phyloP scores from a whole-genome alignment of 2,329 filamentous ascomycete species.

The Penicillium oxalicum region DNA sequence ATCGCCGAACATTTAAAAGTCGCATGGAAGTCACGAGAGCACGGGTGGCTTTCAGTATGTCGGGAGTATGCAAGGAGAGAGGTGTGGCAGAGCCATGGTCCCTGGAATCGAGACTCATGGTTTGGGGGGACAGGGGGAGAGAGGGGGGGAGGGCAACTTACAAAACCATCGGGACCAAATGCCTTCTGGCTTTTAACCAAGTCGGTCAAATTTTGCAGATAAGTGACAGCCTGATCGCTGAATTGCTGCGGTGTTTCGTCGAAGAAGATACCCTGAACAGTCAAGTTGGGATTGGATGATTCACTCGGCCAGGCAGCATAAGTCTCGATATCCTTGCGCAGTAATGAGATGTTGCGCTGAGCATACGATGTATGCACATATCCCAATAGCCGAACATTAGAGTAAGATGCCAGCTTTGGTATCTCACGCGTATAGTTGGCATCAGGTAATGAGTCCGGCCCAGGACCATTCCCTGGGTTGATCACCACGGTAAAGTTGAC shows the following conservation, averaged over 20 bases:
- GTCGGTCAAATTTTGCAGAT: constrained; percentile 29
- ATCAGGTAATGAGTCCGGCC: constrained; percentile 39
- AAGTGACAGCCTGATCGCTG: constrained; percentile 25
- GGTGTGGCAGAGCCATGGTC: constrained; percentile 3
- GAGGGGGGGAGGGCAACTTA: constrained; percentile 21
- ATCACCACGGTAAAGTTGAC: constrained; percentile 48
- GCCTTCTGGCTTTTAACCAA: constrained; percentile 28
- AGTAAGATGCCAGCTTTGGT: constrained; percentile 34
- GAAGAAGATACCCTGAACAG: constrained; percentile 46
- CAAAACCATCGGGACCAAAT: constrained; percentile 34
- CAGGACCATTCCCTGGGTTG: constrained; percentile 46
- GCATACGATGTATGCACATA: constrained; percentile 49
- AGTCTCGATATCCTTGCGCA: constrained; percentile 40
- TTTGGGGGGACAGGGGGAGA: no score
- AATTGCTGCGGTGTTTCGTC: constrained; percentile 44
- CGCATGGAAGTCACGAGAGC: neutral
- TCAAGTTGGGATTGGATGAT: constrained; percentile 32
- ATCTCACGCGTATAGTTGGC: constrained; percentile 41
- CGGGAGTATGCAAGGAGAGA: constrained; percentile 1
- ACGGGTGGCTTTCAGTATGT: no score
- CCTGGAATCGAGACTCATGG: no score
- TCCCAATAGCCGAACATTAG: constrained; percentile 47
- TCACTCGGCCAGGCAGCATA: constrained; percentile 42
- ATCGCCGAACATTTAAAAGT: neutral
- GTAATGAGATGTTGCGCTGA: constrained; percentile 35